Conservation (phyloP, 129 eudicot species). For the Smallanthus sonchifolius region DNA sequence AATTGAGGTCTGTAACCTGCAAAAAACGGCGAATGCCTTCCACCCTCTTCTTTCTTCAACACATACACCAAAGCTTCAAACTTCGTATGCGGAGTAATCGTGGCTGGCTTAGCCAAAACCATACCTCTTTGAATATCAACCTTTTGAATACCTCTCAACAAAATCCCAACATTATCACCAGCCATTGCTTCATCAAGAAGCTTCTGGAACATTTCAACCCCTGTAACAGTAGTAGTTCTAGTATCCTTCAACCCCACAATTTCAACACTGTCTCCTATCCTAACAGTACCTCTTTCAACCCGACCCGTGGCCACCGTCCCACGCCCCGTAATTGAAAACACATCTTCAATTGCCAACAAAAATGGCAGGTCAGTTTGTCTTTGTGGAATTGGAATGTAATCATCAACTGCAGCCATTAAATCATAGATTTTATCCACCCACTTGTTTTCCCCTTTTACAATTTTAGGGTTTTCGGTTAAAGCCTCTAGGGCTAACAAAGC, state of each 20-base stretch:
- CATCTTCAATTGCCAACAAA: conserved; percentile 70
- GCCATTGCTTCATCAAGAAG: conserved; percentile 76
- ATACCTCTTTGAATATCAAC: conserved; percentile 74
- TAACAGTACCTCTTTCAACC: conserved; percentile 76
- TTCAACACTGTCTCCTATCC: conserved; percentile 72
- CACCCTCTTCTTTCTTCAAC: conserved; percentile 91
- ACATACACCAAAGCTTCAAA: conserved; percentile 77
- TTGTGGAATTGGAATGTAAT: conserved; percentile 63
- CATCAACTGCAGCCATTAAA: conserved; percentile 71
- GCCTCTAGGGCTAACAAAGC: conserved; percentile 80
- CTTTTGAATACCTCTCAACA: conserved; percentile 77
- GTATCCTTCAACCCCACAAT: conserved; percentile 71
- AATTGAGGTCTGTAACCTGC: conserved; percentile 89
- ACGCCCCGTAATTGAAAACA: conserved; percentile 77
- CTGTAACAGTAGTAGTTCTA: conserved; percentile 66
- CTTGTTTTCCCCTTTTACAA: conserved; percentile 55
- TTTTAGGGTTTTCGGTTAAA: conserved; percentile 53
- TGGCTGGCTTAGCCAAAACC: conserved; percentile 78
- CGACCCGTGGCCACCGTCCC: conserved; percentile 96
- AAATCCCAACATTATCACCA: conserved; percentile 81
- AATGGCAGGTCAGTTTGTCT: conserved; percentile 69
- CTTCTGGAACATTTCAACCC: conserved; percentile 94
- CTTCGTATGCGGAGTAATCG: conserved; percentile 69
- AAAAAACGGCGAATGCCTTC: conserved; percentile 85
- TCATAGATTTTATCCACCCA: conserved; percentile 73